Conservation (phyloP, 495 filamentous ascomycete species). For the Gamarada debralockiae region DNA sequence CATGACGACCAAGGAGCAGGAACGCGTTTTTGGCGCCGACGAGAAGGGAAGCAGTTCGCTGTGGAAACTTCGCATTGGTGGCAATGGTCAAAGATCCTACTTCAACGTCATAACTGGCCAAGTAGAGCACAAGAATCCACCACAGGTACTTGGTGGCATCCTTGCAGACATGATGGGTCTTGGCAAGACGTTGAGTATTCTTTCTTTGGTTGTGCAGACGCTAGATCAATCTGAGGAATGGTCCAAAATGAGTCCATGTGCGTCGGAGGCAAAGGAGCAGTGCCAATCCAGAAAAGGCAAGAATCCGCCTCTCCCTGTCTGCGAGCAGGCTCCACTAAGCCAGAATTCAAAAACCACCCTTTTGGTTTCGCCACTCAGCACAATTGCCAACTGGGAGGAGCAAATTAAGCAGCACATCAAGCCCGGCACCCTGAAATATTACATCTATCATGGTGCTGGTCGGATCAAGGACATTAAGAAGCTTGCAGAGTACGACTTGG, state of each 20-base stretch:
- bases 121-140: conserved; percentile 57
- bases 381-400: conserved; percentile 86
- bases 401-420: conserved; percentile 81
- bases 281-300: conserved; percentile 17
- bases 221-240: conserved; percentile 57
- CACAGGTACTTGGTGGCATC: conserved; percentile 76
- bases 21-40: conserved; percentile 42
- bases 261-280: conserved; percentile 25
- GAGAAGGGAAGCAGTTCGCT: conserved; percentile 62
- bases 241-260: conserved; percentile 32
- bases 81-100: conserved; percentile 56
- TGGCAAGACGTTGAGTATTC: conserved; percentile 87
- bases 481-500: conserved; percentile 71
- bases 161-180: conserved; percentile 98
- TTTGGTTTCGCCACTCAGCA: conserved; percentile 86
- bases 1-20: conserved; percentile 76
- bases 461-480: conserved; percentile 62
- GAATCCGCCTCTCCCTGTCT: conserved; percentile 12
- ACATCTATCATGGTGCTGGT: conserved; percentile 80
- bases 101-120: conserved; percentile 81
- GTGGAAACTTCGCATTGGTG: conserved; percentile 56
- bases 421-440: conserved; percentile 54
- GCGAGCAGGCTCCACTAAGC: conserved; percentile 37
- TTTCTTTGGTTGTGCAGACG: conserved; percentile 68
- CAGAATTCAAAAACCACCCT: conserved; percentile 76